Percentiles rank a stretch among this genome's conserved stretches.
phyloP scores from a whole-genome alignment of 768 basidiomycete genomes.

The Hygrophorus pudorinus region DNA sequence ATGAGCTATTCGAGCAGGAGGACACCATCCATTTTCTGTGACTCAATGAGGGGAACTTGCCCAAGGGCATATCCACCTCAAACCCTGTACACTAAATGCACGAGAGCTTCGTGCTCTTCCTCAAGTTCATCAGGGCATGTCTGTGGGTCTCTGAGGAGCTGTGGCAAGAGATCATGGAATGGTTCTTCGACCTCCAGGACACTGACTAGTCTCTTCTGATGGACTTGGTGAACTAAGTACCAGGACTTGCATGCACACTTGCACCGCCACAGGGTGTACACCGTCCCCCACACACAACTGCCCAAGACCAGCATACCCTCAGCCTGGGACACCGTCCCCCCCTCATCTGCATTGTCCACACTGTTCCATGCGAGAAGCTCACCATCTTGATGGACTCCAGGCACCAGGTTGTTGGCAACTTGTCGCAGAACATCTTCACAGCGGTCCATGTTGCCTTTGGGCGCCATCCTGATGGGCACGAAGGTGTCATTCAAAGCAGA shows the following conservation, averaged over 20 bases:
- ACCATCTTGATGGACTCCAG: slow-evolving; percentile 15
- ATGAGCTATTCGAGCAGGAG: slow-evolving; percentile 34
- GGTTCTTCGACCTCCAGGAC: slow-evolving; percentile 18
- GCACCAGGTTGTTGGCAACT: slow-evolving; percentile 16
- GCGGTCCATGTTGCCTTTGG: slow-evolving; percentile 27
- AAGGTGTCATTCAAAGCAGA: slow-evolving; percentile 21
- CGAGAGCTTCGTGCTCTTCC: slow-evolving; percentile 34
- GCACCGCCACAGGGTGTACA: slow-evolving; percentile 29
- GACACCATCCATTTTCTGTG: slow-evolving; percentile 11
- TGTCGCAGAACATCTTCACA: slow-evolving; percentile 22
- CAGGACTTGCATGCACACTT: slow-evolving; percentile 40
- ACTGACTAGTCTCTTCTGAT: slow-evolving; percentile 15
- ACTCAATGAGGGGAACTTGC: slow-evolving; percentile 2
- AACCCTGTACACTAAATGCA: slow-evolving; percentile 35
- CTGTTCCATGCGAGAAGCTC: slow-evolving; percentile 23
- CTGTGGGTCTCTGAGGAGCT: slow-evolving; percentile 18
- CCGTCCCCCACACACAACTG: slow-evolving; percentile 11
- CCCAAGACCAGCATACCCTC: slow-evolving; percentile 14
- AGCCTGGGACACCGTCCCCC: slow-evolving; percentile 23
- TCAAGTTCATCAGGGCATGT: slow-evolving; percentile 29
- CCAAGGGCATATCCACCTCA: slow-evolving; percentile 10
- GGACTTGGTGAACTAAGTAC: slow-evolving; percentile 21
- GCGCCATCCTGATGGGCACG: slow-evolving; percentile 8
- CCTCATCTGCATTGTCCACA: slow-evolving; percentile 24
- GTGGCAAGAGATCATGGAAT: slow-evolving; percentile 34